Evolutionary conservation across 352 stramenopile species (phyloP), one percentile per base, ranked within the genome.

Genomic region (Globisporangium paroecandrum): DNA sequence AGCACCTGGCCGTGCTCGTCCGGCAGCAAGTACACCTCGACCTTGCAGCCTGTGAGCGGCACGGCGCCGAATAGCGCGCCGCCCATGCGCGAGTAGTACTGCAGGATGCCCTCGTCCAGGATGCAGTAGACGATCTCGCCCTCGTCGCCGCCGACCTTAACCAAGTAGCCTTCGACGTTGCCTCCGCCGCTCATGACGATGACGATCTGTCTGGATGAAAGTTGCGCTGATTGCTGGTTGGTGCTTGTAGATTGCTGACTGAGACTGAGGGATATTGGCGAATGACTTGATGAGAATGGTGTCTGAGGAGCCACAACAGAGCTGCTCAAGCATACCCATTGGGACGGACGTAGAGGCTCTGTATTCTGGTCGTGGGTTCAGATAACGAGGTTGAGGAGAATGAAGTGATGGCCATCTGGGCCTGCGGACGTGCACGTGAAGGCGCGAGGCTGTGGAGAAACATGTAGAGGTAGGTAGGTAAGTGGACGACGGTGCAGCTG

Each of bases 141-240:
- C 25, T 85, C 76, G 38, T 89, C 70, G 46, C 70, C 80, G 36
- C 90, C 82, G 43, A 91, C 68, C 72, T 91, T 90, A 62, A 93
- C 69, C 56, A 94, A 55, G 65, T 94, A 94, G n/a, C 86, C 86
- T 76, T 94, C 86, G 32, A 91, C 81, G 63, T 90, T 92, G 74
- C 84, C 86, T 51, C 85, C 83, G 66, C 69, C 71, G 70, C 71
- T 76, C 74, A 76, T 85, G 62, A 68, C 85, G 55, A 18, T 69
- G 4, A 12, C 12, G 47, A 7, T 25, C 18, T 54, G 12, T 32
- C 43, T 58, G 41, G 18, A 22, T 29, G 22, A 9, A 3, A 20
- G 20, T 25, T 56, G 54, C 6, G 24, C 6, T 4, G 12, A 36
- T 34, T 41, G 25, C 20, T 7, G 51, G 8, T 18, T 36, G 22